Evolutionary conservation across 352 stramenopile genomes (phyloP), one percentile per base, ranked within the genome.

Genomic region (Poterioochromonas sp.): DNA sequence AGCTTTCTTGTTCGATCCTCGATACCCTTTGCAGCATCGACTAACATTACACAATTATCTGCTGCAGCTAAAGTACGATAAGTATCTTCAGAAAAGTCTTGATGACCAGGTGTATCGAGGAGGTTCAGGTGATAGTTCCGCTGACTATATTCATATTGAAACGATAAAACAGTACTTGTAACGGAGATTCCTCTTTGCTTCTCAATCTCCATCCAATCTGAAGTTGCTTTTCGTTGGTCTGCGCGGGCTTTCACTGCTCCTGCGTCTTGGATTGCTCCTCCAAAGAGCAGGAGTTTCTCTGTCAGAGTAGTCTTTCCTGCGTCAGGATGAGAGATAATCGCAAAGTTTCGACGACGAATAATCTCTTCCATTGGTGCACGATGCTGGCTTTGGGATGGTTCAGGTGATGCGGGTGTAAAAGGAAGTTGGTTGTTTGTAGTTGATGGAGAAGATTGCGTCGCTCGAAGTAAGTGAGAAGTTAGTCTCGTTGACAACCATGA

Each of bases 161-260:
- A 94, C 41, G 87, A 89, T 82, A 94, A 86, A 12, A 92, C 87
- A 0, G 89, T 93, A 29, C 84, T 84, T 40, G 83, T 89, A 44
- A 94, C 92, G 54, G 83, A 90, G 79, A 94, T 94, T 8, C 89
- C 89, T 79, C 89, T 84, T 76, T 92, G 84, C 40, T 84, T 86
- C 83, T 94, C 89, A 82, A 94, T 91, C 79, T 91, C 84, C 88
- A 94, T 92, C 76, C 90, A 94, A 82, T 94, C 89, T 15, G 84
- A 90, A 35, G 87, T 85, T 0, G 89, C 90, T 20, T 84, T 82
- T n/a, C 88, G 83, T 80, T 92, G 86, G 79, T 91, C 86, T 0
- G 86, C 87, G 77, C 90, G 88, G 81, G 90, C 88, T 63, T 86
- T 81, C 0, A 94, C 89, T 0, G 87, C 88, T 65, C 89, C 89